Evolutionary conservation across 805 yeast genomes (phyloP).

Genomic region (Saccharomycopsis guyanensis): DNA sequence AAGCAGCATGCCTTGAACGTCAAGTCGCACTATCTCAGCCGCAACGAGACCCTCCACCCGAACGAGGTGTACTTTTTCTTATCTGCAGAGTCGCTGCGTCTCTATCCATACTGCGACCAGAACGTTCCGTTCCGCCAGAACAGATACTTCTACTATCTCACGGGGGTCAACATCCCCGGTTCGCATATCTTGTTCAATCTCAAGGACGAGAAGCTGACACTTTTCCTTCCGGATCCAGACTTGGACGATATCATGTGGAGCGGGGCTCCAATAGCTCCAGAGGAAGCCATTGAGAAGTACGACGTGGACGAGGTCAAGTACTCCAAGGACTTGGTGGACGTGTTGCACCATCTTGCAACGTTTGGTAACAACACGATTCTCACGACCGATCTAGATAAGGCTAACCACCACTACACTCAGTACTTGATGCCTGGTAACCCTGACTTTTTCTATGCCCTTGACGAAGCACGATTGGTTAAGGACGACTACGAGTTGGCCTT

Average conservation of each 20-base stretch:
- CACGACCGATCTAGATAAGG: slow-evolving; percentile 51
- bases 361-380: slow-evolving; percentile 29
- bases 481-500: slow-evolving; percentile 74
- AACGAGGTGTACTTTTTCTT: slow-evolving; percentile 41
- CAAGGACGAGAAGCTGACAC: slow-evolving; percentile 45
- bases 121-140: slow-evolving; percentile 76
- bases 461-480: slow-evolving; percentile 79
- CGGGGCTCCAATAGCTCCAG: slow-evolving; percentile 68
- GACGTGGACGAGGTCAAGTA: slow-evolving; percentile 82
- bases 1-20: slow-evolving; percentile 63
- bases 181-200: slow-evolving; percentile 57
- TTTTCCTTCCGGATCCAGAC: slow-evolving; percentile 80
- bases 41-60: slow-evolving; percentile 23
- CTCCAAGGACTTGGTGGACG: slow-evolving; percentile 39
- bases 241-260: slow-evolving; percentile 94
- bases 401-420: slow-evolving; percentile 31
- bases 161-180: slow-evolving; percentile 80
- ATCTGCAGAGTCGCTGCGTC: slow-evolving; percentile 51
- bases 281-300: slow-evolving; percentile 54
- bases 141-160: slow-evolving; percentile 79
- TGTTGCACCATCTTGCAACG: slow-evolving; percentile 28
- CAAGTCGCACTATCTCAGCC: slow-evolving; percentile 30
- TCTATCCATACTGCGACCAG: slow-evolving; percentile 74
- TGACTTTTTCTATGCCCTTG: slow-evolving; percentile 64
- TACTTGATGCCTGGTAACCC: slow-evolving; percentile 37